Evolutionary conservation across 345 rosid species (phyloP), one percentile per base, ranked within the genome.

Genomic region (Cochlearia excelsa): DNA sequence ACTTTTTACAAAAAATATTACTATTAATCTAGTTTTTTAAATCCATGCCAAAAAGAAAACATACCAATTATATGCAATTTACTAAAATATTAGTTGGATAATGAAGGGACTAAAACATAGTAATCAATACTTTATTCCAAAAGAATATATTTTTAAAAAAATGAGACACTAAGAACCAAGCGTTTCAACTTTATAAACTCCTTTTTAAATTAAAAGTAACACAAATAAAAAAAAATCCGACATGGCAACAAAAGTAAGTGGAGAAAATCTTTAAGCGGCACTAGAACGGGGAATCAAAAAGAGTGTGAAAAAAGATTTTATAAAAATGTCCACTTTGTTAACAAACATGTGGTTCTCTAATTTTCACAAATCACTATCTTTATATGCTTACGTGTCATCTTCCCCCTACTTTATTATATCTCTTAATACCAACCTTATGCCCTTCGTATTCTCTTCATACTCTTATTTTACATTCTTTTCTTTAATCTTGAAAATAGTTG

Each of bases 231-330:
- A 4, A 37, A 37, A 39, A 54, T 55, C 73, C 51, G 46, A 54
- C 28, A 49, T 69, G 73, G 73, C 66, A 46, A 59, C 8, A 67
- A 61, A 30, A 52, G 3, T 27, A 48, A 58, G 39, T 48, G 26
- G 23, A 16, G 54, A 54, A 68, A 61, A 61, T 69, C 63, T 69
- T 68, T 60, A 23, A 54, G 30, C 50, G 52, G 58, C 62, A 54
- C 11, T 46, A 55, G 61, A 69, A 61, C 3, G 30, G 62, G 68
- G 74, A 69, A 69, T 69, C 68, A 62, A 55, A 69, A 69, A 69
- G 74, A 69, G 68, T 52, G 74, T 69, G 74, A 40, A 56, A 62
- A 62, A 55, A 68, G 49, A 68, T 16, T 16, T 16, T 58, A 23
- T 50, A 30, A 26, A 68, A 53, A 46, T 68, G 47, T 23, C 58